Percentiles rank a stretch among this genome's conserved stretches.
Conservation (phyloP, 805 yeast genomes). For the Vanderwaltozyma polyspora region DNA sequence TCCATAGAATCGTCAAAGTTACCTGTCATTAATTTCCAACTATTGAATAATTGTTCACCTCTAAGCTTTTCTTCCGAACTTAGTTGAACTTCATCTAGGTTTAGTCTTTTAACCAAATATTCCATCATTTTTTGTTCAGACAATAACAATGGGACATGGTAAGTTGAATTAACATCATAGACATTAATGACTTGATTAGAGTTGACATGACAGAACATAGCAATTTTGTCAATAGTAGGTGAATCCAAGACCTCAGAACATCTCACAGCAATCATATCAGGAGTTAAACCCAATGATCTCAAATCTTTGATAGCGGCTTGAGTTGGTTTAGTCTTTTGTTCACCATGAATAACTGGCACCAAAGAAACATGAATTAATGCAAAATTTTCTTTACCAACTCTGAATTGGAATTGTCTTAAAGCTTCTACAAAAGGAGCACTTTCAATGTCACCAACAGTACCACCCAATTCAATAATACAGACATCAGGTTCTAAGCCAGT, state of each 20-base stretch:
- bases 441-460: slow-evolving; percentile 98
- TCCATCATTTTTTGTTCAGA: slow-evolving; percentile 76
- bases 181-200: slow-evolving; percentile 96
- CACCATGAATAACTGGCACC: slow-evolving; percentile 96
- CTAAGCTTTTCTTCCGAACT: slow-evolving; percentile 39
- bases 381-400: slow-evolving; percentile 88
- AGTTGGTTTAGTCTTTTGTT: slow-evolving; percentile 97
- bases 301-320: slow-evolving; percentile 97
- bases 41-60: slow-evolving; percentile 58
- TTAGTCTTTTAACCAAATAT: slow-evolving; percentile 57
- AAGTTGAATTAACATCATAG: slow-evolving; percentile 91
- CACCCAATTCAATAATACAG: slow-evolving; percentile 94
- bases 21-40: slow-evolving; percentile 72
- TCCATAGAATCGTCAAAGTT: slow-evolving; percentile 75
- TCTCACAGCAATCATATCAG: slow-evolving; percentile 97
- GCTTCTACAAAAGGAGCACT: slow-evolving; percentile 98
- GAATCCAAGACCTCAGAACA: slow-evolving; percentile 72
- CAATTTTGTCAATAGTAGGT: slow-evolving; percentile 83
- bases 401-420: slow-evolving; percentile 93
- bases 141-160: slow-evolving; percentile 88
- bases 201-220: slow-evolving; percentile 98
- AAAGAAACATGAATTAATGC: slow-evolving; percentile 92
- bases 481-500: slow-evolving; percentile 85
- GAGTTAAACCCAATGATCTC: slow-evolving; percentile 86
- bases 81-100: slow-evolving; percentile 38